A percentile compares a stretch with the other conserved stretches of the same genome.
Conservation (phyloP, 2,329 filamentous ascomycete species). For the Pestalotiopsis sp. region DNA sequence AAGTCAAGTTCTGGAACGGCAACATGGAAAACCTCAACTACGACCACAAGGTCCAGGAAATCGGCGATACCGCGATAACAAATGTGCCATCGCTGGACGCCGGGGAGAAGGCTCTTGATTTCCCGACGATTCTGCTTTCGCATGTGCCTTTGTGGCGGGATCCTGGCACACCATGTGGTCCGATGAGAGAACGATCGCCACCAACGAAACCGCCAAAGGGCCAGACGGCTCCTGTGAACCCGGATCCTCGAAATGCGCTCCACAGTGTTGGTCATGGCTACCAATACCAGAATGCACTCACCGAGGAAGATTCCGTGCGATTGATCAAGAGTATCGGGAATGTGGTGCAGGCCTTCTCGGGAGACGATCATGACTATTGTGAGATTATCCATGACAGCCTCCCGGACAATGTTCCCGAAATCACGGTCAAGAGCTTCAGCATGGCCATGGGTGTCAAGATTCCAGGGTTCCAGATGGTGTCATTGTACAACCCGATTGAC, state of each 20-base stretch:
- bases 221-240: conserved; percentile 53
- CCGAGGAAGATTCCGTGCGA: conserved; percentile 72
- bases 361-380: conserved; percentile 98
- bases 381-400: conserved; percentile 78
- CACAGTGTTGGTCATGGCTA: conserved; percentile 75
- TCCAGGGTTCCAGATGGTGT: conserved; percentile 86
- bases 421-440: conserved; percentile 92
- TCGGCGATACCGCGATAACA: conserved; percentile 49
- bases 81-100: conserved; percentile 43
- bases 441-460: conserved; percentile 95
- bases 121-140: conserved; percentile 87
- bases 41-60: conserved; percentile 62
- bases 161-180: conserved; percentile 85
- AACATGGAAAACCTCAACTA: conserved; percentile 58
- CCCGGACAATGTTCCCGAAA: conserved; percentile 71
- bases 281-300: conserved; percentile 96
- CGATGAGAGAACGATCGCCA: conserved; percentile 81
- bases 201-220: conserved; percentile 66
- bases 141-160: conserved; percentile 89
- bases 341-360: conserved; percentile 85
- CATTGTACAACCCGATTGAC: conserved; percentile 90
- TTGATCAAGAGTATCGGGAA: conserved; percentile 80
- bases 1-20: conserved; percentile 68
- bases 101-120: conserved; percentile 55
- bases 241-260: conserved; percentile 78